Evolutionary conservation across 345 rosid species (phyloP).

Genomic region (Carallia brachiata): DNA sequence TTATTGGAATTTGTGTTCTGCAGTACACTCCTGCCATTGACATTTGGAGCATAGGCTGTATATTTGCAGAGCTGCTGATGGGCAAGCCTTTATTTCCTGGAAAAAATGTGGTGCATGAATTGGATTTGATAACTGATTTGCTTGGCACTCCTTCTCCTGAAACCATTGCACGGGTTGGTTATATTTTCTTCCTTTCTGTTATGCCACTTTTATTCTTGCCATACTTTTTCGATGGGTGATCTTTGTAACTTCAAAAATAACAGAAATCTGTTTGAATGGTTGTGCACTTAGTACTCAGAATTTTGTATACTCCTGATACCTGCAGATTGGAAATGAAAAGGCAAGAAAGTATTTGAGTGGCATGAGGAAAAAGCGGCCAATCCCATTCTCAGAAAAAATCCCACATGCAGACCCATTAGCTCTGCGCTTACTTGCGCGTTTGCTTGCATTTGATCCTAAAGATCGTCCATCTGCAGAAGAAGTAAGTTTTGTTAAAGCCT

Average conservation of each 20-base stretch:
- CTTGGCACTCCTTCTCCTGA: slow-evolving; percentile 88
- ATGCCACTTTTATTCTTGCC: slow-evolving; percentile 23
- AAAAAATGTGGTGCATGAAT: slow-evolving; percentile 86
- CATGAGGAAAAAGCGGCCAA: slow-evolving; percentile 61
- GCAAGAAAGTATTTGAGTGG: slow-evolving; percentile 83
- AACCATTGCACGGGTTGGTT: slow-evolving; percentile 77
- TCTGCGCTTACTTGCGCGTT: slow-evolving; percentile 66
- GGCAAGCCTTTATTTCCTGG: slow-evolving; percentile 96
- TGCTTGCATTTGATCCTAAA: slow-evolving; percentile 94
- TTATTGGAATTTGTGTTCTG: slow-evolving; percentile 23
- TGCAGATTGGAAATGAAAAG: slow-evolving; percentile 93
- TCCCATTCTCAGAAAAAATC: slow-evolving; percentile 23
- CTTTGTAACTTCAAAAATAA: background rate
- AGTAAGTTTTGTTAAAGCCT: slow-evolving; percentile 37
- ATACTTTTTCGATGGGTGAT: slow-evolving; percentile 16
- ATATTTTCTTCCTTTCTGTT: slow-evolving; percentile 1
- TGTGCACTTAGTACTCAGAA: slow-evolving; percentile 3
- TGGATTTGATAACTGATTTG: slow-evolving; percentile 91
- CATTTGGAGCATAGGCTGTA: slow-evolving; percentile 98
- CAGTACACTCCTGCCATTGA: slow-evolving; percentile 99
- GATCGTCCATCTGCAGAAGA: slow-evolving; percentile 94
- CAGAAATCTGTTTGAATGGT: slow-evolving; percentile 2
- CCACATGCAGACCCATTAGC: slow-evolving; percentile 49
- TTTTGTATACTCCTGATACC: slow-evolving; percentile 25
- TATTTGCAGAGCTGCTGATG: slow-evolving; percentile 88